Evolutionary conservation across 306 rosid genomes (phyloP).

Genomic region (Dicorynia guianensis): DNA sequence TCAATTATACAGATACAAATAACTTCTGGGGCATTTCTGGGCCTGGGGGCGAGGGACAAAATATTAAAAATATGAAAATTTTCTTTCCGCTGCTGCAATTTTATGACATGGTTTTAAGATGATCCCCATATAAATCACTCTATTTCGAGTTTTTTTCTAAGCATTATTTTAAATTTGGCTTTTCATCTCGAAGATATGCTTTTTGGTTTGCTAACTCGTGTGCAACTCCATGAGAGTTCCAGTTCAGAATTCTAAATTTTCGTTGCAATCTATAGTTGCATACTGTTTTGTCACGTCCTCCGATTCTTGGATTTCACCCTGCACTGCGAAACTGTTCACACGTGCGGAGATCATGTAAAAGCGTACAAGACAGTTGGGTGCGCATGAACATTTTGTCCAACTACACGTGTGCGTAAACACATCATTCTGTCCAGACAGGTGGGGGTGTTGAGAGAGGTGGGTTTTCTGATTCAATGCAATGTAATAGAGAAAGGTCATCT

Average conservation of each 20-base stretch:
- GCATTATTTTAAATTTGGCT: background rate
- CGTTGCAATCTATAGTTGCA: slow-evolving; percentile 9
- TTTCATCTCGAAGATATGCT: background rate
- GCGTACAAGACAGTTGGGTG: slow-evolving; percentile 47
- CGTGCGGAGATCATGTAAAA: slow-evolving; percentile 60
- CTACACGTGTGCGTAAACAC: slow-evolving; percentile 55
- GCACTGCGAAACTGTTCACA: slow-evolving; percentile 34
- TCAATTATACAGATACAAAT: slow-evolving; percentile 19
- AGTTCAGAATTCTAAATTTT: background rate
- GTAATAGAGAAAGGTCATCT: slow-evolving; percentile 46
- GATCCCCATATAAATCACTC: background rate
- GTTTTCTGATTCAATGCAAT: slow-evolving; percentile 46
- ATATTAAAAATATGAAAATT: slow-evolving; percentile 8
- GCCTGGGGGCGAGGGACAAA: background rate
- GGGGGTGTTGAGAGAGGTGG: slow-evolving; percentile 61
- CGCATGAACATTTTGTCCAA: slow-evolving; percentile 57
- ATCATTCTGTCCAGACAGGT: slow-evolving; percentile 51
- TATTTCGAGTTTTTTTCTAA: background rate
- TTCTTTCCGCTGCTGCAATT: background rate
- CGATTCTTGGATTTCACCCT: slow-evolving; percentile 10
- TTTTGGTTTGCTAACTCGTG: background rate
- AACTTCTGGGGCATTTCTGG: background rate
- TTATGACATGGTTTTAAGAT: slow-evolving; percentile 3
- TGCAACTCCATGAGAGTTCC: background rate
- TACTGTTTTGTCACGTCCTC: background rate